Evolutionary conservation across 2,329 filamentous ascomycete species (phyloP).

Genomic region (Trichoderma simmonsii): DNA sequence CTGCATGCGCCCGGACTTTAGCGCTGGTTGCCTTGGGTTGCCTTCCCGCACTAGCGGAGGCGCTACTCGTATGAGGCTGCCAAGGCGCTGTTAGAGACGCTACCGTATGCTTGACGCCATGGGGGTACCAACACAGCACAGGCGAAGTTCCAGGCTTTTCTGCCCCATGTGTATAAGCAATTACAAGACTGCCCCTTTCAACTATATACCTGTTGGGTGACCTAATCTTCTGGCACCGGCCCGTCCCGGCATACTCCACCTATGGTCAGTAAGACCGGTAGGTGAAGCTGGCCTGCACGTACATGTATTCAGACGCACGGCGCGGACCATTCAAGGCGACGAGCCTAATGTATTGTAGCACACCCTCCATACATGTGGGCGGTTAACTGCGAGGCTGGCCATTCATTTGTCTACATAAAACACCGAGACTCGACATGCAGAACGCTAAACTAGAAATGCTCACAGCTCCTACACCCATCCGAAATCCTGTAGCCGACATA

Average conservation of each 20-base stretch:
- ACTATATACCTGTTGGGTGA: no score
- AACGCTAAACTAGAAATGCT: neutral
- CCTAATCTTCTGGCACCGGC: no score
- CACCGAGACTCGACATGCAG: neutral
- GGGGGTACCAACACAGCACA: no score
- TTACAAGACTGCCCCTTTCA: no score
- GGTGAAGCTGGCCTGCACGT: rapidly evolving
- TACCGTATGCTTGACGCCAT: neutral
- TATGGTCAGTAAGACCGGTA: no score
- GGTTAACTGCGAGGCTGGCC: neutral
- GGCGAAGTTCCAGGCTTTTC: no score
- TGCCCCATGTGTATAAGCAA: no score
- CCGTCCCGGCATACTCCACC: no score
- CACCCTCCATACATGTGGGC: neutral
- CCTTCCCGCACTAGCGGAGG: neutral
- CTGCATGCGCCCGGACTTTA: neutral
- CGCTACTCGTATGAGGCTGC: neutral
- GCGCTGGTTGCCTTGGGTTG: neutral
- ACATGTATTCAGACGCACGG: neutral
- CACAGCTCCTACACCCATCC: neutral
- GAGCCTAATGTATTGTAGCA: neutral
- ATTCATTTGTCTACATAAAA: neutral
- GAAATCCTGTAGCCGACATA: neutral
- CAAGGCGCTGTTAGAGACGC: neutral
- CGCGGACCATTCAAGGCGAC: neutral